Evolutionary conservation across 179 eudicot species (phyloP).

Genomic region (Silene noctiflora): DNA sequence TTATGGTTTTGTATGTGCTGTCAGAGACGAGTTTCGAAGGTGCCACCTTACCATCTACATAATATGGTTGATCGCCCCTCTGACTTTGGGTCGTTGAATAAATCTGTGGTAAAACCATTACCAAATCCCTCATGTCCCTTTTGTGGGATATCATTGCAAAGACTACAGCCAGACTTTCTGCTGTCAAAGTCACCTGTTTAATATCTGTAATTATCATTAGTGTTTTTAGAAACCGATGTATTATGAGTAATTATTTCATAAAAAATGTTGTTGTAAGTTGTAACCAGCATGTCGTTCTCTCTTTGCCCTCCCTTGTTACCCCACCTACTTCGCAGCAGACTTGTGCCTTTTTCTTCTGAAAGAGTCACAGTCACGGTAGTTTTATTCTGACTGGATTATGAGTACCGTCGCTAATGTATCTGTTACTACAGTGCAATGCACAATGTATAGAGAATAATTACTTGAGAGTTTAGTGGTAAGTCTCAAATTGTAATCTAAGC

Average conservation of each 20-base stretch:
- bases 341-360: too few species aligned
- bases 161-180: constrained; percentile 66
- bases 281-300: neutral
- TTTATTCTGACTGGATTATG: too few species aligned
- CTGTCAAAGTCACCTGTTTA: constrained; percentile 66
- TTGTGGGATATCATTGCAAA: constrained; percentile 83
- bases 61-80: constrained; percentile 43
- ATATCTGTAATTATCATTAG: neutral
- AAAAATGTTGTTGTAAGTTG: neutral
- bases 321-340: too few species aligned
- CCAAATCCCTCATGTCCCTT: constrained; percentile 71
- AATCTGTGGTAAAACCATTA: constrained; percentile 21
- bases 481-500: too few species aligned
- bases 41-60: constrained; percentile 59
- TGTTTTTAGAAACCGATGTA: neutral
- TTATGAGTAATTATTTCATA: neutral
- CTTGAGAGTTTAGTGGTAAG: too few species aligned
- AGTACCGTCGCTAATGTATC: too few species aligned
- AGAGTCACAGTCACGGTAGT: too few species aligned
- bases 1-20: constrained; percentile 81
- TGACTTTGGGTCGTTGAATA: constrained; percentile 23
- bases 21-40: constrained; percentile 46
- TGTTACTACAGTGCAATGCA: too few species aligned
- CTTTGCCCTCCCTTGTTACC: too few species aligned
- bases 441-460: too few species aligned